Conservation (phyloP, 2,329 filamentous ascomycete genomes). For the Ophiosphaerella herpotricha region DNA sequence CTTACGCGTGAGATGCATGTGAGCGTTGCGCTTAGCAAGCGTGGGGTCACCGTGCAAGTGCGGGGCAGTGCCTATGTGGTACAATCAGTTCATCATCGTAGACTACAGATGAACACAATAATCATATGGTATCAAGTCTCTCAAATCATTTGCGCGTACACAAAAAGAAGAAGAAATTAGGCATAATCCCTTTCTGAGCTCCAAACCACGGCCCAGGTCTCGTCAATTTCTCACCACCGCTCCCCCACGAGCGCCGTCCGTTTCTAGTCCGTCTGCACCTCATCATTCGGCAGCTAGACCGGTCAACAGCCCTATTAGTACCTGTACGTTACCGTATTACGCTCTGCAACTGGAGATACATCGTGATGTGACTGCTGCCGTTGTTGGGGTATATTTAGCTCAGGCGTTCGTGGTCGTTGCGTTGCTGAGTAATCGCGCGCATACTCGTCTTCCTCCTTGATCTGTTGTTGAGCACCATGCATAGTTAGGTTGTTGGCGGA, state of each 20-base stretch:
- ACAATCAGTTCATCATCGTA: background rate
- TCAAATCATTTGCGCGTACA: too few relatives aligned
- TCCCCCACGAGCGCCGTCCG: slow-evolving; percentile 18
- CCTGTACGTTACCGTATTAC: slow-evolving; percentile 44
- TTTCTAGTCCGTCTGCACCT: slow-evolving; percentile 8
- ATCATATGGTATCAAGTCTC: background rate
- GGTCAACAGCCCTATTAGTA: slow-evolving; percentile 30
- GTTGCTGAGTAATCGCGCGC: slow-evolving; percentile 21
- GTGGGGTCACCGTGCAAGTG: slow-evolving; percentile 17
- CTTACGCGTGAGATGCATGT: slow-evolving; percentile 13
- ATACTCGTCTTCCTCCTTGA: slow-evolving; percentile 33
- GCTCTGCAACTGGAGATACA: slow-evolving; percentile 44
- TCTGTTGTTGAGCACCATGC: slow-evolving; percentile 46
- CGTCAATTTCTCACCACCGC: background rate
- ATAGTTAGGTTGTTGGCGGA: slow-evolving; percentile 52
- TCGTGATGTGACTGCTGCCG: slow-evolving; percentile 26
- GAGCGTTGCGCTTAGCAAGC: slow-evolving; percentile 16
- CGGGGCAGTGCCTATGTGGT: slow-evolving; percentile 5
- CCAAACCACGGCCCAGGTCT: background rate
- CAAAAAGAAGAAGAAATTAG: too few relatives aligned
- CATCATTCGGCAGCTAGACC: slow-evolving; percentile 1
- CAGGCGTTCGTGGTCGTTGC: slow-evolving; percentile 32
- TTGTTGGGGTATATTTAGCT: slow-evolving; percentile 17
- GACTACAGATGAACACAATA: background rate
- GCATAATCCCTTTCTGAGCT: background rate